A percentile compares a stretch with the other conserved stretches of the same genome.
Conservation (phyloP, 306 rosid species). For the Fragaria iinumae region DNA sequence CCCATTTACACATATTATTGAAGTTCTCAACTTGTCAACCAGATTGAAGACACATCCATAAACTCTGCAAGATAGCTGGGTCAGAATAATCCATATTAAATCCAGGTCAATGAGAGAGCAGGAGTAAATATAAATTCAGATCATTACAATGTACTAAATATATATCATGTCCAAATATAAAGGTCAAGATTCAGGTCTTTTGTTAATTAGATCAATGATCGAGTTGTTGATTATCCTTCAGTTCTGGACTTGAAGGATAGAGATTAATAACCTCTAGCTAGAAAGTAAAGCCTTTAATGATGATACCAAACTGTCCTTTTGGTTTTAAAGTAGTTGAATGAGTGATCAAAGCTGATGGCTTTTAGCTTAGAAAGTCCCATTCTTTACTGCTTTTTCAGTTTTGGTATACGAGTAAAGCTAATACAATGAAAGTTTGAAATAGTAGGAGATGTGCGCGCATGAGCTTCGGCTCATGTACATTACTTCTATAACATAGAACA, state of each 20-base stretch:
- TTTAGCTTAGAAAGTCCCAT: not conserved
- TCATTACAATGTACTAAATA: not conserved
- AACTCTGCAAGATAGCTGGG: not conserved
- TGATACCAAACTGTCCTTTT: not conserved
- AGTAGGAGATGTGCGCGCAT: not conserved
- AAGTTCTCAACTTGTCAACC: constrained; percentile 9
- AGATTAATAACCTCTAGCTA: not conserved
- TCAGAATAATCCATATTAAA: constrained; percentile 1
- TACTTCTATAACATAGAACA: too few relatives aligned
- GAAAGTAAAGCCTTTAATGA: not conserved
- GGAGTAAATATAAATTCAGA: not conserved
- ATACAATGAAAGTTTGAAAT: not conserved
- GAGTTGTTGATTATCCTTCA: not conserved
- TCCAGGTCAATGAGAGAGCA: not conserved
- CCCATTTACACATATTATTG: not conserved
- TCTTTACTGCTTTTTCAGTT: not conserved
- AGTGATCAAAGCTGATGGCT: constrained; percentile 1
- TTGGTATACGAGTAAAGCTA: not conserved
- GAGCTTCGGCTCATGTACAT: too few relatives aligned
- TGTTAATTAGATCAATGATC: not conserved
- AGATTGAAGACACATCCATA: constrained; percentile 7
- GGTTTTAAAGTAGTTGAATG: not conserved
- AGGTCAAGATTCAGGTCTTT: constrained; percentile 11
- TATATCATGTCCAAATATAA: not conserved
- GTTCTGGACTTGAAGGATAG: not conserved